These are phyloP conservation scores for Pleurotus platypus DNA, from an alignment of 768 basidiomycete species.

Conservation along the genomic window DNA sequence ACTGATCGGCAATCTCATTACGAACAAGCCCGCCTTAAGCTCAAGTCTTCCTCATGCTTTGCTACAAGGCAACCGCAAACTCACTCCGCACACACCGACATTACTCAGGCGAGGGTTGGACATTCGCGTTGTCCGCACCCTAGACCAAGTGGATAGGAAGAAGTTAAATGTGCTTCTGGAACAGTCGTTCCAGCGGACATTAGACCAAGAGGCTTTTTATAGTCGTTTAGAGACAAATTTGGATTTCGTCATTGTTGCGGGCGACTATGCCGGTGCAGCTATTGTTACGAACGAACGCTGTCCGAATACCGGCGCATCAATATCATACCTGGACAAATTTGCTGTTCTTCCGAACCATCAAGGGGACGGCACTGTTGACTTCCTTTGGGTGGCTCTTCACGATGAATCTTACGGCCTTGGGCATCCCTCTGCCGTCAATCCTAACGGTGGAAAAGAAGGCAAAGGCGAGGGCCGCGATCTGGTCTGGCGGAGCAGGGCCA, in stretches of 20 bases:
- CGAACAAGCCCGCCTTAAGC: constrained; percentile 94
- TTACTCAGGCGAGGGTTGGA: constrained; percentile 86
- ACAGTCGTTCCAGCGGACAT: constrained; percentile 73
- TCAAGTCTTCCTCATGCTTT: constrained; percentile 94
- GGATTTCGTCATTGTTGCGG: constrained; percentile 91
- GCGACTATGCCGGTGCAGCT: constrained; percentile 93
- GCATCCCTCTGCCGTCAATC: constrained; percentile 89
- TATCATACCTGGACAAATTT: constrained; percentile 98
- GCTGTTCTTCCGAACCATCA: constrained; percentile 93
- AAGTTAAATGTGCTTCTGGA: constrained; percentile 85
- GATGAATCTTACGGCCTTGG: constrained; percentile 98
- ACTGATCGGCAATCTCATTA: constrained; percentile 95
- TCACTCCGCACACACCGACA: constrained; percentile 90
- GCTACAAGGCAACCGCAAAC: constrained; percentile 79
- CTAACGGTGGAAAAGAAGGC: constrained; percentile 90
- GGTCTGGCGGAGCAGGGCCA: constrained; percentile 89
- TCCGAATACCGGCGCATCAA: constrained; percentile 37
- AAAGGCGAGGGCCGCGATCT: constrained; percentile 89
- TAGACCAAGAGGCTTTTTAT: constrained; percentile 78
- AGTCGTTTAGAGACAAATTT: constrained; percentile 68
- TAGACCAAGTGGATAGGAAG: constrained; percentile 63
- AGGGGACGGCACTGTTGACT: constrained; percentile 98
- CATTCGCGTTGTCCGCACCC: constrained; percentile 73
- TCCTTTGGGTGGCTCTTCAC: constrained; percentile 97
- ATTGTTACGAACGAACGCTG: constrained; percentile 74